These are phyloP conservation scores for Trametes coccinea DNA, from an alignment of 768 basidiomycete species.

Conservation along the genomic window DNA sequence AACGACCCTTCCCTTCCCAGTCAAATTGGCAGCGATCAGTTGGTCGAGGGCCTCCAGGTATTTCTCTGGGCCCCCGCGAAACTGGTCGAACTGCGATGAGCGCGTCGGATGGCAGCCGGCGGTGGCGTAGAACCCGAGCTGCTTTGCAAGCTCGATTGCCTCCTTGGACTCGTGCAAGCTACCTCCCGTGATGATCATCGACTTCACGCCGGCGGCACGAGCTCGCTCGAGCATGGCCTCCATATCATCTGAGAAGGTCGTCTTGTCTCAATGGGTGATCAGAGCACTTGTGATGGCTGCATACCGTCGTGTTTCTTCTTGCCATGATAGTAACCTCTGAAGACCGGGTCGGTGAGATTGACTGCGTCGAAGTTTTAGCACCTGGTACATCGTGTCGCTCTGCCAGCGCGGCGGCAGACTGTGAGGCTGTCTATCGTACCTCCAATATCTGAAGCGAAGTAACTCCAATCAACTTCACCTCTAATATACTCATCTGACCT, in stretches of 20 bases:
- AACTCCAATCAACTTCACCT: too few species aligned
- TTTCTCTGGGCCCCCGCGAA: constrained; percentile 53
- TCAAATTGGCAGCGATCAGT: constrained; percentile 49
- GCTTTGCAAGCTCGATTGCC: constrained; percentile 60
- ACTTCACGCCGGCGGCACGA: constrained; percentile 57
- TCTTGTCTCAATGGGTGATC: background rate
- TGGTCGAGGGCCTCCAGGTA: constrained; percentile 62
- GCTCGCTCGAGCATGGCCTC: constrained; percentile 57
- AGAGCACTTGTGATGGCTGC: constrained; percentile 31
- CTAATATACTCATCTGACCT: too few species aligned
- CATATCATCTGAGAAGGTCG: constrained; percentile 55
- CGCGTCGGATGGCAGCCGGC: constrained; percentile 83
- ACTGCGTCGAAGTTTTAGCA: constrained; percentile 31
- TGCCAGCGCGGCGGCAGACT: too few species aligned
- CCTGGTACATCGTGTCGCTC: too few species aligned
- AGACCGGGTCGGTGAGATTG: constrained; percentile 59
- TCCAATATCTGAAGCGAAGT: constrained; percentile 37
- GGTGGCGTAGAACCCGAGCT: constrained; percentile 65
- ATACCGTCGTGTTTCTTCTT: constrained; percentile 51
- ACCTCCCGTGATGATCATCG: constrained; percentile 77
- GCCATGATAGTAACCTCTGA: constrained; percentile 52
- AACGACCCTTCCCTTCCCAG: constrained; percentile 59
- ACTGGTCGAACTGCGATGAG: constrained; percentile 63
- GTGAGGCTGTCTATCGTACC: constrained; percentile 26
- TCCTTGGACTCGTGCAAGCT: constrained; percentile 62